Conservation (phyloP, 1,284 basidiomycete genomes). For the Sparassis latifolia region DNA sequence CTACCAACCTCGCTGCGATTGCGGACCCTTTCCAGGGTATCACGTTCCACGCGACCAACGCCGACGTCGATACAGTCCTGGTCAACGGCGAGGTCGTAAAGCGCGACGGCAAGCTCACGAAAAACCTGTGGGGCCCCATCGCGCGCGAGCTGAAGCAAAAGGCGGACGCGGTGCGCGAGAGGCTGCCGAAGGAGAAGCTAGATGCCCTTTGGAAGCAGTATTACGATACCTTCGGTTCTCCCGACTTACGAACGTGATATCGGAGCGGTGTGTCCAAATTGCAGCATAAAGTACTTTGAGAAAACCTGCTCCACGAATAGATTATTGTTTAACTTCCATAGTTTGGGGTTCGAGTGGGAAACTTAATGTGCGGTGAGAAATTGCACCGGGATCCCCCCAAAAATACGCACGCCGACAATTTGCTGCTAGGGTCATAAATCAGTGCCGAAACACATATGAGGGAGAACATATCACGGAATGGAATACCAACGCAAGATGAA, state of each 20-base stretch:
- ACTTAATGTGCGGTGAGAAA: no score
- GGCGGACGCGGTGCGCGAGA: slow-evolving; percentile 44
- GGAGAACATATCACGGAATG: no score
- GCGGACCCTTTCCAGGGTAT: slow-evolving; percentile 25
- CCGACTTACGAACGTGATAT: slow-evolving; percentile 1
- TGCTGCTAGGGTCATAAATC: no score
- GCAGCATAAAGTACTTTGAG: neutral
- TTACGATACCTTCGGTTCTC: slow-evolving; percentile 15
- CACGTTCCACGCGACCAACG: slow-evolving; percentile 26
- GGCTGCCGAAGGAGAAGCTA: slow-evolving; percentile 27
- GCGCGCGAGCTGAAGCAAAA: slow-evolving; percentile 40
- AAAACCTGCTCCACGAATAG: no score
- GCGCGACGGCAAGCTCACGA: slow-evolving; percentile 19
- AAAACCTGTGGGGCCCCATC: slow-evolving; percentile 21
- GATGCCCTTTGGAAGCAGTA: slow-evolving; percentile 20
- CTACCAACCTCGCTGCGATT: slow-evolving; percentile 24
- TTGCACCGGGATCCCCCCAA: no score
- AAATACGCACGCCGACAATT: no score
- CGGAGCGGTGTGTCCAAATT: slow-evolving; percentile 1
- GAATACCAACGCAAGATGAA: no score
- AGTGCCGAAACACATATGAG: no score
- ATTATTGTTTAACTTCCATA: no score
- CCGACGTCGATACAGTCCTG: slow-evolving; percentile 27
- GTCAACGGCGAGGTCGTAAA: slow-evolving; percentile 30
- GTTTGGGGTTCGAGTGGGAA: no score